Conservation (phyloP, 495 filamentous ascomycete genomes). For the Hyaloscypha hepaticicola region DNA sequence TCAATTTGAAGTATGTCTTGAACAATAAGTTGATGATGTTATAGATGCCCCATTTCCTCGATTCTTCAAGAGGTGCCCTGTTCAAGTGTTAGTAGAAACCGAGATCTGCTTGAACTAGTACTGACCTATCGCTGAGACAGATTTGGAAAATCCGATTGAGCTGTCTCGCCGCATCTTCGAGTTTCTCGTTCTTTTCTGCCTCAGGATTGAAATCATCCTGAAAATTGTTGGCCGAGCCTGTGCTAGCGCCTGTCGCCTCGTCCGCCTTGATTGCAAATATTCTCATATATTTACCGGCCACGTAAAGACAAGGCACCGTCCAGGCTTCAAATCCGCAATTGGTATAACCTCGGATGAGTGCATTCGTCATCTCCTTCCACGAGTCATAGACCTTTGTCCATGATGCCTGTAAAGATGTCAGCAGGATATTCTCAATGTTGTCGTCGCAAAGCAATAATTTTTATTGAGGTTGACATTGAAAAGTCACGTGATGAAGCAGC, state of each 20-base stretch:
- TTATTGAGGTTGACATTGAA: not conserved
- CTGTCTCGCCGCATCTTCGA: conserved; percentile 85
- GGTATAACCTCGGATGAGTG: conserved; percentile 72
- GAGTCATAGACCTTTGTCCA: conserved; percentile 76
- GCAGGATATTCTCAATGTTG: not conserved
- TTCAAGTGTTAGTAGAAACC: conserved; percentile 13
- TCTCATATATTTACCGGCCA: conserved; percentile 77
- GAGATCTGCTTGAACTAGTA: conserved; percentile 11
- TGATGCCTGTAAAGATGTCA: conserved; percentile 43
- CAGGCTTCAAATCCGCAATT: conserved; percentile 70
- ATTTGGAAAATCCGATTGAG: conserved; percentile 86
- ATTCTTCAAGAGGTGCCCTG: conserved; percentile 82
- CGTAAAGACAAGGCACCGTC: conserved; percentile 87
- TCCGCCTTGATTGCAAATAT: conserved; percentile 89
- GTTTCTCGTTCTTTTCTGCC: conserved; percentile 68
- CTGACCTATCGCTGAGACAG: conserved; percentile 85
- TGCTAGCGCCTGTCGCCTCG: conserved; percentile 50
- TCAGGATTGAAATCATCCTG: conserved; percentile 77
- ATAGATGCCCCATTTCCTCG: conserved; percentile 96
- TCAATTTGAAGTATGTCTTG: conserved; percentile 97
- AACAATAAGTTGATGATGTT: conserved; percentile 89
- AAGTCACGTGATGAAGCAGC: not conserved
- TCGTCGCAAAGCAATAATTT: not conserved
- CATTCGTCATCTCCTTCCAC: conserved; percentile 77
- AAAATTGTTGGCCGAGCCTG: conserved; percentile 48